These are phyloP conservation scores for Russula sp. DNA, from an alignment of 768 basidiomycete species.

Conservation along the genomic window DNA sequence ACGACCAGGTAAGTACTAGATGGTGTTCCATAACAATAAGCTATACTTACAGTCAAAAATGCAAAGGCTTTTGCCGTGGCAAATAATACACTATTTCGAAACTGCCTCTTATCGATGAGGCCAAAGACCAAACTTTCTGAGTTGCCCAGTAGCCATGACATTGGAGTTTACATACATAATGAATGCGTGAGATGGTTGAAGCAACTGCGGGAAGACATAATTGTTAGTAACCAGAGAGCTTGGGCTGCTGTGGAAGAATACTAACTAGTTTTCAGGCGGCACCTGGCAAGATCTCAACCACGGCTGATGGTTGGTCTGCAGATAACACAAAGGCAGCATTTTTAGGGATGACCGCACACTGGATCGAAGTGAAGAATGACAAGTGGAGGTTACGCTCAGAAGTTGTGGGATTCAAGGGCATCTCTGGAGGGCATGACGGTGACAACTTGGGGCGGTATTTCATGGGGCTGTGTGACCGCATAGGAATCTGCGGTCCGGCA, in stretches of 20 bases:
- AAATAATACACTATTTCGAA: too few relatives aligned
- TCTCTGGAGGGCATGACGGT: slow-evolving; percentile 26
- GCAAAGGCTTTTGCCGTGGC: too few relatives aligned
- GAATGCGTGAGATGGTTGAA: neutral
- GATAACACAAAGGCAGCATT: slow-evolving; percentile 26
- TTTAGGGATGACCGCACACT: slow-evolving; percentile 21
- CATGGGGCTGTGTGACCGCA: slow-evolving; percentile 26
- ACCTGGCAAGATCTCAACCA: slow-evolving; percentile 20
- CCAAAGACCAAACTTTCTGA: too few relatives aligned
- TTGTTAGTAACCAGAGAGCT: neutral
- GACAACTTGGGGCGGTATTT: slow-evolving; percentile 21
- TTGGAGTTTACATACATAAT: neutral
- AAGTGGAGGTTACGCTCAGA: slow-evolving; percentile 26
- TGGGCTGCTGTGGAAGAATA: too few relatives aligned
- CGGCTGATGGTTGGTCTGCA: slow-evolving; percentile 23
- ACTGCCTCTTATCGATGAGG: too few relatives aligned
- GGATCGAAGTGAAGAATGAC: slow-evolving; percentile 3
- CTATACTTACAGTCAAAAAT: too few relatives aligned
- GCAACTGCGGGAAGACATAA: neutral
- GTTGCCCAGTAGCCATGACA: neutral
- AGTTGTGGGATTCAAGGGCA: slow-evolving; percentile 27
- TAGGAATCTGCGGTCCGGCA: slow-evolving; percentile 25
- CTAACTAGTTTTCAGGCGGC: neutral
- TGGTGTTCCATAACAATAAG: too few relatives aligned
- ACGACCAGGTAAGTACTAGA: too few relatives aligned